A percentile compares a stretch with the other conserved stretches of the same genome.
Conservation (phyloP, 192 early-diverging fungal species). For the Coemansia sp. region DNA sequence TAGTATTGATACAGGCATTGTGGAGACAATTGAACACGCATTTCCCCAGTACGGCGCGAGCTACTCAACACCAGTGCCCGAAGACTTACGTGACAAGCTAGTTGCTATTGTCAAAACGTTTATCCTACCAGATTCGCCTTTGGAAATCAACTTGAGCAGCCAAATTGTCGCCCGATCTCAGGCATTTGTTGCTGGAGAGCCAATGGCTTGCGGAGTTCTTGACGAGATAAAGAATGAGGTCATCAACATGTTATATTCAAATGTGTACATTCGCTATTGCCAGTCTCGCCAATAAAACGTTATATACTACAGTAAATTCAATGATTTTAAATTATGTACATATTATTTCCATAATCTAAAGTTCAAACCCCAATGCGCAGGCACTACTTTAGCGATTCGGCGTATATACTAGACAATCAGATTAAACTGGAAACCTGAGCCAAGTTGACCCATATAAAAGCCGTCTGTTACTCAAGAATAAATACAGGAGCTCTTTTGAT, state of each 20-base stretch:
- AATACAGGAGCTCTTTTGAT: too few relatives aligned
- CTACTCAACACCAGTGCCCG: conserved; percentile 12
- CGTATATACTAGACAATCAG: too few relatives aligned
- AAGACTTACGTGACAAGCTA: conserved; percentile 22
- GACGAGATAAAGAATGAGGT: conserved; percentile 29
- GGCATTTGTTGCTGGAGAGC: conserved; percentile 18
- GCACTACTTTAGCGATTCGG: too few relatives aligned
- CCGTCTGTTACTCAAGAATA: too few relatives aligned
- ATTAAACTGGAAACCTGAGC: too few relatives aligned
- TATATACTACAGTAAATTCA: too few relatives aligned
- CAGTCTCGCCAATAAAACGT: conserved; percentile 1
- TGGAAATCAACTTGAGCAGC: conserved; percentile 25
- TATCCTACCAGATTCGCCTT: conserved; percentile 27
- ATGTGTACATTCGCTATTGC: conserved; percentile 31
- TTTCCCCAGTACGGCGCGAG: conserved; percentile 17
- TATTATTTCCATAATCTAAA: too few relatives aligned
- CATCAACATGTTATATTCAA: conserved; percentile 34
- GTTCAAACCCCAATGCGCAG: too few relatives aligned
- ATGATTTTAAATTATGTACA: too few relatives aligned
- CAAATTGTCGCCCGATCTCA: conserved; percentile 6
- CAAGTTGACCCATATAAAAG: too few relatives aligned
- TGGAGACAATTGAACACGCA: conserved; percentile 16
- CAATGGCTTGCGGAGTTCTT: conserved; percentile 20
- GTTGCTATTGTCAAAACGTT: conserved; percentile 27
- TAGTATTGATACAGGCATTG: conserved; percentile 20